These are phyloP conservation scores for Ganoderma lucidum DNA, from an alignment of 1,284 basidiomycete species.

Conservation along the genomic window DNA sequence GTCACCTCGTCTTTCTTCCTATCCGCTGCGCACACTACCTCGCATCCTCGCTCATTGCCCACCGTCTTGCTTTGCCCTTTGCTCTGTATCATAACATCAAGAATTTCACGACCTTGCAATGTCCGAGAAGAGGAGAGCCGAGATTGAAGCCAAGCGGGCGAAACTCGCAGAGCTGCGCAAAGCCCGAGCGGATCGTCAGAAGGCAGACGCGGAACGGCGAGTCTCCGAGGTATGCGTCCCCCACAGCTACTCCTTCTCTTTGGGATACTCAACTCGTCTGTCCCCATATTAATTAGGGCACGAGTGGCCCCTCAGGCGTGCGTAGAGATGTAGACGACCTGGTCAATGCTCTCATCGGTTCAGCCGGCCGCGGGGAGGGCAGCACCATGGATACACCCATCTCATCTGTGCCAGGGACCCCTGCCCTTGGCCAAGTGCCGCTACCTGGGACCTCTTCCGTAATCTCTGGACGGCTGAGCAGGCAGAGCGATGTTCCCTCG, in stretches of 20 bases:
- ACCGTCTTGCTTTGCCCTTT: neutral
- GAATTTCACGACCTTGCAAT: constrained; percentile 25
- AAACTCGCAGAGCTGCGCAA: constrained; percentile 88
- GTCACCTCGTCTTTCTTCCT: constrained; percentile 4
- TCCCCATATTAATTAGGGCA: neutral
- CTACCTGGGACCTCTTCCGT: constrained; percentile 55
- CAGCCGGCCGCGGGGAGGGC: constrained; percentile 46
- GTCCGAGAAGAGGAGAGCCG: constrained; percentile 65
- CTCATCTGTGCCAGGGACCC: constrained; percentile 79
- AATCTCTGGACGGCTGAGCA: constrained; percentile 66
- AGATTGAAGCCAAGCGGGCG: constrained; percentile 92
- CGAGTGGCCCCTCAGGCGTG: constrained; percentile 33
- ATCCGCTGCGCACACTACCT: neutral
- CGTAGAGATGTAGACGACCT: constrained; percentile 75
- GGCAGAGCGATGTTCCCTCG: constrained; percentile 70
- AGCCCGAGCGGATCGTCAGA: constrained; percentile 74
- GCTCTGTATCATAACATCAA: neutral
- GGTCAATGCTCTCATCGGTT: constrained; percentile 63
- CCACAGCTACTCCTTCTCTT: neutral
- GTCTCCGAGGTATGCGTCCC: constrained; percentile 47
- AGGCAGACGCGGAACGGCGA: constrained; percentile 62
- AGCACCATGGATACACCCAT: constrained; percentile 66
- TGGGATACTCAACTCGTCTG: neutral
- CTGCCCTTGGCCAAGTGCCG: constrained; percentile 51
- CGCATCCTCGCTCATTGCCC: neutral